Conservation (phyloP, 2,329 filamentous ascomycete species). For the Cryphonectria naterciae region DNA sequence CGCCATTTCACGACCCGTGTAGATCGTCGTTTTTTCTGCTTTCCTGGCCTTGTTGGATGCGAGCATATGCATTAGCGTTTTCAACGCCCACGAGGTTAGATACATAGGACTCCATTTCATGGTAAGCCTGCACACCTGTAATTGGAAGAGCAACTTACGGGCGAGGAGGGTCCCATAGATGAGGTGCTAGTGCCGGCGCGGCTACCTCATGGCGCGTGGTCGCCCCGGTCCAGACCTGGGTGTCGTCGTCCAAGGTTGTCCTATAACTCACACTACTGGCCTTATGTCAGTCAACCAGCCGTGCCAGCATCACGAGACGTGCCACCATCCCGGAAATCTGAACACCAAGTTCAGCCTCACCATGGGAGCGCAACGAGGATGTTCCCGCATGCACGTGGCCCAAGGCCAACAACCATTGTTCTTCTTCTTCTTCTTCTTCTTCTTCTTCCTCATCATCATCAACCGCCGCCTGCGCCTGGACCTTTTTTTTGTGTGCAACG, state of each 20-base stretch:
- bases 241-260: background rate
- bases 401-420: constrained; percentile 3
- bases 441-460: too few species aligned
- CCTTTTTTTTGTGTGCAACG: background rate
- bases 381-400: constrained; percentile 21
- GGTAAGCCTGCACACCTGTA: background rate
- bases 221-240: background rate
- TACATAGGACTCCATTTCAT: background rate
- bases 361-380: constrained; percentile 13
- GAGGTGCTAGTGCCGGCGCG: background rate
- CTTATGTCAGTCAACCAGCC: background rate
- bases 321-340: constrained; percentile 3
- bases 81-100: background rate
- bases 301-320: background rate
- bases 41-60: background rate
- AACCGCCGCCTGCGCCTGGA: background rate
- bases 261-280: background rate
- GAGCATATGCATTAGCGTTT: background rate
- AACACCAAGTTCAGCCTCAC: constrained; percentile 11
- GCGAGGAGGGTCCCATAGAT: background rate
- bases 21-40: background rate
- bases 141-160: background rate
- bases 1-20: background rate
- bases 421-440: background rate
- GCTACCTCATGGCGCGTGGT: background rate